These are phyloP conservation scores for Emmonsiellopsis sp. DNA, from an alignment of 2,329 filamentous ascomycete species.

Conservation along the genomic window DNA sequence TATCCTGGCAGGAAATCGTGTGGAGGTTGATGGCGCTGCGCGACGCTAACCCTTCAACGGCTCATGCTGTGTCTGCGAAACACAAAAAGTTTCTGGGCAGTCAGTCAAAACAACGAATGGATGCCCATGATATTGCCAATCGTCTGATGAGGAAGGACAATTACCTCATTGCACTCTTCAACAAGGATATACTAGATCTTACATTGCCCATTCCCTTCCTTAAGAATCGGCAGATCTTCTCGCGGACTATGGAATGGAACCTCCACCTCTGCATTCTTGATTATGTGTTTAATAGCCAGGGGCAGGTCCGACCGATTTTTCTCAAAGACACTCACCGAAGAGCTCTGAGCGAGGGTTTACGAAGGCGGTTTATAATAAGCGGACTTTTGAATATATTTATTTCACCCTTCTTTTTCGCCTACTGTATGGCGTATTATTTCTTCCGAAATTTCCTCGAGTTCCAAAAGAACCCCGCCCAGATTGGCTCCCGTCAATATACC, in stretches of 20 bases:
- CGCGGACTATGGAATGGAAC: constrained; percentile 84
- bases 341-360: constrained; percentile 67
- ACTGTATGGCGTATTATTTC: constrained; percentile 80
- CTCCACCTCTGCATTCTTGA: constrained; percentile 83
- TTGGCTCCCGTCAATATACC: constrained; percentile 85
- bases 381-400: constrained; percentile 79
- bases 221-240: constrained; percentile 70
- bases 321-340: constrained; percentile 73
- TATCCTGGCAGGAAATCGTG: constrained; percentile 89
- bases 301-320: constrained; percentile 78
- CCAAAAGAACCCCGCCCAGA: constrained; percentile 79
- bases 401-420: constrained; percentile 78
- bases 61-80: constrained; percentile 48
- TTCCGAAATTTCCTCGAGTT: constrained; percentile 97
- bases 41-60: constrained; percentile 81
- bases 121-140: constrained; percentile 95
- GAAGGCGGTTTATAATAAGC: constrained; percentile 68
- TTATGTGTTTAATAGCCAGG: constrained; percentile 83
- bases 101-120: constrained; percentile 86
- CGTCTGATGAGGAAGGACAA: constrained; percentile 94
- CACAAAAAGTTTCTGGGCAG: constrained; percentile 60
- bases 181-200: constrained; percentile 88
- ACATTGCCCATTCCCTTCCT: constrained; percentile 79
- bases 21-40: constrained; percentile 73
- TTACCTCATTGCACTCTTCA: constrained; percentile 92